phyloP scores from a whole-genome alignment of 371 early-diverging fungal species.

The Synchytrium microbalum region DNA sequence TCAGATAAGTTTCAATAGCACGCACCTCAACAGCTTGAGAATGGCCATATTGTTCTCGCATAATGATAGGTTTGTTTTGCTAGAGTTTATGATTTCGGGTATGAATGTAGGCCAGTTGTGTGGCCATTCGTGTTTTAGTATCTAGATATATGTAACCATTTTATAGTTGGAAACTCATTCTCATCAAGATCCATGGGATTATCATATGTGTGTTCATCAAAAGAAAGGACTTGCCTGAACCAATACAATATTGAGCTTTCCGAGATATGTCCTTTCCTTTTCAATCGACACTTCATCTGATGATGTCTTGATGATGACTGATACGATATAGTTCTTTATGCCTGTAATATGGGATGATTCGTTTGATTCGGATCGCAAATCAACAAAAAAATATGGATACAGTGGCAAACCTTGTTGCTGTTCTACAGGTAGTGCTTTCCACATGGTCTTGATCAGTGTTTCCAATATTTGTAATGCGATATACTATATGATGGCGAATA shows the following conservation, averaged over 20 bases:
- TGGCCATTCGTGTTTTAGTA: constrained; percentile 99
- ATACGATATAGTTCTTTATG: constrained; percentile 89
- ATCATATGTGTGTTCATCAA: constrained; percentile 13
- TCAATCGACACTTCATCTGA: constrained; percentile 66
- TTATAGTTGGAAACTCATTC: constrained; percentile 26
- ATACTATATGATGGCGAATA: constrained; percentile 51
- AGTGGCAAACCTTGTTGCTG: constrained; percentile 70
- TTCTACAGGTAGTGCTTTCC: constrained; percentile 87
- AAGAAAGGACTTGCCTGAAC: constrained; percentile 69
- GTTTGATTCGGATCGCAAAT: background rate
- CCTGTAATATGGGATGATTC: constrained; percentile 38
- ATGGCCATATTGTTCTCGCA: constrained; percentile 99
- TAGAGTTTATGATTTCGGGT: constrained; percentile 93
- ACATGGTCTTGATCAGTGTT: constrained; percentile 92
- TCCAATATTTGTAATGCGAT: constrained; percentile 96
- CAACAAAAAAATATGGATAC: background rate
- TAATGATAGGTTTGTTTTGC: constrained; percentile 80
- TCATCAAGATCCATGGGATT: constrained; percentile 10
- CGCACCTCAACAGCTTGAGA: constrained; percentile 84
- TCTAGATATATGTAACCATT: constrained; percentile 44
- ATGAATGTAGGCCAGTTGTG: constrained; percentile 99
- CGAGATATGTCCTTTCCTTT: constrained; percentile 66
- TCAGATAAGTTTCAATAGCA: background rate
- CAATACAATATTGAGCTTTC: constrained; percentile 88
- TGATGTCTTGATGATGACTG: constrained; percentile 79